A percentile compares a stretch with the other conserved stretches of the same genome.
phyloP scores from a whole-genome alignment of 257 asterid species.

The Orobanche coerulescens region DNA sequence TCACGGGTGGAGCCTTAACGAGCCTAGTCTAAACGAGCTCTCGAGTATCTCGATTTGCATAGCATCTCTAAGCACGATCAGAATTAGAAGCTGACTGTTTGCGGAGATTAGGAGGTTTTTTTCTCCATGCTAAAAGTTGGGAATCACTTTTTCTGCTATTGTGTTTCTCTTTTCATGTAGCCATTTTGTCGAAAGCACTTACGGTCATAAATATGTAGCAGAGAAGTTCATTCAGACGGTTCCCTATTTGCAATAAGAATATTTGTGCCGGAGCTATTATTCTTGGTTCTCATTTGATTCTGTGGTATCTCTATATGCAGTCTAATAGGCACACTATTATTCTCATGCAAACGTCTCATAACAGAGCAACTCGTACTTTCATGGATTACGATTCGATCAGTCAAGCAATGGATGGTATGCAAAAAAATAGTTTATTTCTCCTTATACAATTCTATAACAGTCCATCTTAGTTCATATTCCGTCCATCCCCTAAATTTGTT shows the following conservation, averaged over 20 bases:
- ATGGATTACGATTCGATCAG: conserved; percentile 80
- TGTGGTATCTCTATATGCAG: conserved; percentile 38
- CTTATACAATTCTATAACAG: neutral
- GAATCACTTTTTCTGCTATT: too few relatives aligned
- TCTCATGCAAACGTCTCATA: conserved; percentile 80
- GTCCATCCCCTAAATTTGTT: too few relatives aligned
- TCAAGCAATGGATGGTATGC: conserved; percentile 91
- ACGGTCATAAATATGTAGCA: neutral
- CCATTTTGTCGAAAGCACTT: neutral
- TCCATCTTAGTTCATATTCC: neutral
- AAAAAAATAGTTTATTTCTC: neutral
- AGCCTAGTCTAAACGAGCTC: too few relatives aligned
- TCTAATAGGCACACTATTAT: conserved; percentile 81
- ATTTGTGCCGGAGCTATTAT: neutral
- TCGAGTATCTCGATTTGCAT: too few relatives aligned
- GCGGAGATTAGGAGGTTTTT: too few relatives aligned
- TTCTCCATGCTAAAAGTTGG: too few relatives aligned
- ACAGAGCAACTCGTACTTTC: conserved; percentile 84
- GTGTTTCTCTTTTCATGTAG: neutral
- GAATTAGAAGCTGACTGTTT: too few relatives aligned
- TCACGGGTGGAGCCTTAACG: too few relatives aligned
- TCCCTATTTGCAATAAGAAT: neutral
- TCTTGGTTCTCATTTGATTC: neutral
- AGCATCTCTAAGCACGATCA: too few relatives aligned
- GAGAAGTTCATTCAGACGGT: neutral